These are phyloP conservation scores for Vinca major DNA, from an alignment of 305 asterid genomes.

Conservation along the genomic window DNA sequence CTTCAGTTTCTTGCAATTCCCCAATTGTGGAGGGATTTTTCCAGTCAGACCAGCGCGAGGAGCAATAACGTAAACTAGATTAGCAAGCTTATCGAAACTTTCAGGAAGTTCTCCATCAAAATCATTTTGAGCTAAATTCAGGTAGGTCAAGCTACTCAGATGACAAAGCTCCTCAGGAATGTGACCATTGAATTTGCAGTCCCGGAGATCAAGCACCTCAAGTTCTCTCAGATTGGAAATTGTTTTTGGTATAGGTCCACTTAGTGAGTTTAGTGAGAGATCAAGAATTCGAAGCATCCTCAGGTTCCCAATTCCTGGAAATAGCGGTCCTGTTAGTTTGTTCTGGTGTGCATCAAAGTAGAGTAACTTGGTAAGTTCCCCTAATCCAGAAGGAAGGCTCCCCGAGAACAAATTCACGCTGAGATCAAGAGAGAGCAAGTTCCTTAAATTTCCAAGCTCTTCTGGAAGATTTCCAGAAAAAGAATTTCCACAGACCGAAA, in stretches of 20 bases:
- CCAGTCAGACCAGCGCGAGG: slow-evolving; percentile 48
- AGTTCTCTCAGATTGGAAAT: slow-evolving; percentile 39
- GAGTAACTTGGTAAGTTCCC: slow-evolving; percentile 35
- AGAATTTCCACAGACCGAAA: slow-evolving; percentile 47
- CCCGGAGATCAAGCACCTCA: slow-evolving; percentile 37
- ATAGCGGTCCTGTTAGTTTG: slow-evolving; percentile 37
- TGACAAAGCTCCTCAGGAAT: slow-evolving; percentile 43
- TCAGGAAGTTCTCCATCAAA: slow-evolving; percentile 53
- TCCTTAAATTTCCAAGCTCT: slow-evolving; percentile 42
- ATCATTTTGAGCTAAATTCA: slow-evolving; percentile 51
- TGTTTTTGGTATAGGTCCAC: slow-evolving; percentile 40
- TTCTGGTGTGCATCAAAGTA: slow-evolving; percentile 42
- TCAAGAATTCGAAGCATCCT: slow-evolving; percentile 40
- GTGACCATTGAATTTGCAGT: slow-evolving; percentile 41
- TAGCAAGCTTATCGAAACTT: slow-evolving; percentile 38
- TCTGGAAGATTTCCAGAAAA: slow-evolving; percentile 48
- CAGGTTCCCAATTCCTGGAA: slow-evolving; percentile 39
- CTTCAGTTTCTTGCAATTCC: slow-evolving; percentile 46
- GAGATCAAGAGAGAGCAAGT: slow-evolving; percentile 49
- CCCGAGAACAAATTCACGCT: slow-evolving; percentile 56
- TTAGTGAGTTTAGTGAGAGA: slow-evolving; percentile 42
- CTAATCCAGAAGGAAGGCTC: slow-evolving; percentile 36
- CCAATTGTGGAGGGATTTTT: slow-evolving; percentile 52
- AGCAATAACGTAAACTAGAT: slow-evolving; percentile 46
- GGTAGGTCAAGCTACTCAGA: slow-evolving; percentile 33